These are phyloP conservation scores for Coniella vitis DNA, from an alignment of 2,329 filamentous ascomycete species.

Conservation along the genomic window DNA sequence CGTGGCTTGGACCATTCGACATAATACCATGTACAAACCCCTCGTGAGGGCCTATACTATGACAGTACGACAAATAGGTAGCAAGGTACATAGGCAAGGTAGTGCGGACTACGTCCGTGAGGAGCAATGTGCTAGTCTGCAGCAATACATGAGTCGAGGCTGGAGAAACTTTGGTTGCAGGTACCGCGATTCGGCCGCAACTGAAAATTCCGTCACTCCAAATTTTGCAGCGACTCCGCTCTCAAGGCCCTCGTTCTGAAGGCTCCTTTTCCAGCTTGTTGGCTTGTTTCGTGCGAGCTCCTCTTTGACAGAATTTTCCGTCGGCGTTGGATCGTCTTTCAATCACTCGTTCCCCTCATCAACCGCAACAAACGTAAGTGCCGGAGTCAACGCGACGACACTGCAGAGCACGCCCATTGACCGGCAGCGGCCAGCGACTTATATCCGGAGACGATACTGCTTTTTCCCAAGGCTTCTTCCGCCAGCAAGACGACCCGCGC, in stretches of 20 bases:
- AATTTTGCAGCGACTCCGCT: slow-evolving; percentile 16
- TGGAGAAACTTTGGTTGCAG: slow-evolving; percentile 7
- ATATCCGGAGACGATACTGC: too few relatives aligned
- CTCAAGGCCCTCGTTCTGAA: slow-evolving; percentile 7
- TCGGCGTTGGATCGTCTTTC: background rate
- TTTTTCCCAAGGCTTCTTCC: too few relatives aligned
- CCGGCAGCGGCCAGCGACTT: too few relatives aligned
- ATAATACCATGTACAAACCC: too few relatives aligned
- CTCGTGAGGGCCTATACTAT: too few relatives aligned
- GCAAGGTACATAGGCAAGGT: too few relatives aligned
- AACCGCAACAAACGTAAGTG: background rate
- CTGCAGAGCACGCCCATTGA: background rate
- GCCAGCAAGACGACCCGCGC: too few relatives aligned
- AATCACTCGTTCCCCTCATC: background rate
- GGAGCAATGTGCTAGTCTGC: slow-evolving; percentile 3
- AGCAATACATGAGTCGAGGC: slow-evolving; percentile 8
- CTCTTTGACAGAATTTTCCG: slow-evolving; percentile 10
- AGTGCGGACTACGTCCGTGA: background rate
- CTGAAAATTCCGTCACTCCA: slow-evolving; percentile 15
- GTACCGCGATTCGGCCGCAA: slow-evolving; percentile 10
- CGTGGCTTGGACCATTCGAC: too few relatives aligned
- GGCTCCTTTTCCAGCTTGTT: slow-evolving; percentile 1
- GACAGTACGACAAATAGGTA: too few relatives aligned
- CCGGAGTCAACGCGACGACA: background rate
- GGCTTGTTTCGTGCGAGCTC: slow-evolving; percentile 10